Percentiles rank a stretch among this genome's conserved stretches.
These are phyloP conservation scores for Calonectria pauciramosa DNA, from an alignment of 2,329 filamentous ascomycete species.

Conservation along the genomic window DNA sequence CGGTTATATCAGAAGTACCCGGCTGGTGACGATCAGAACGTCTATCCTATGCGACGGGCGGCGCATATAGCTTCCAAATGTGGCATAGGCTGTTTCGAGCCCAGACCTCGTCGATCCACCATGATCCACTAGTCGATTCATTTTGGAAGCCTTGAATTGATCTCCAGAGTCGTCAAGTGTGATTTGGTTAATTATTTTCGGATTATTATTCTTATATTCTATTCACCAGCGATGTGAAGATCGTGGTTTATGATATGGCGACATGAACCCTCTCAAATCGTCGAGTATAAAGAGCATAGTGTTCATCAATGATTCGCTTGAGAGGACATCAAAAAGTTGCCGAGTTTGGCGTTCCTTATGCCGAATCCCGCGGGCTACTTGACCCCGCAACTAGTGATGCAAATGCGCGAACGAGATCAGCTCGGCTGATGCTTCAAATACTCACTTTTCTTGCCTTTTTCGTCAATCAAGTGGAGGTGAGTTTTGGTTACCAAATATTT, in stretches of 20 bases:
- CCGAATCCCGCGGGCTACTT: background rate
- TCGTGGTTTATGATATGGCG: background rate
- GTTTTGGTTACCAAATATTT: background rate
- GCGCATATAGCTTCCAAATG: slow-evolving; percentile 3
- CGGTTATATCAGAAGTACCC: background rate
- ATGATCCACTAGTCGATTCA: background rate
- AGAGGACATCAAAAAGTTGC: background rate
- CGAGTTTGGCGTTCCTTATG: background rate
- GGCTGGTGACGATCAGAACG: background rate
- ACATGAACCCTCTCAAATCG: background rate
- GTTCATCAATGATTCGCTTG: background rate
- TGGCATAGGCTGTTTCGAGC: background rate
- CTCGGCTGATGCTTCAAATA: background rate
- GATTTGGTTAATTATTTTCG: background rate
- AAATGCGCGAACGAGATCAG: background rate
- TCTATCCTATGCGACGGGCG: background rate
- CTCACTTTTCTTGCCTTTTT: slow-evolving; percentile 1
- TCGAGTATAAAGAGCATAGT: background rate
- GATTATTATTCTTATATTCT: background rate
- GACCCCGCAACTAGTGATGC: background rate
- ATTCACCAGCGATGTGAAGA: no score
- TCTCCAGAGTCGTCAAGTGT: background rate
- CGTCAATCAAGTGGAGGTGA: background rate
- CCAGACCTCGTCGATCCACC: background rate
- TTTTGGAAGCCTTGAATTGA: background rate